phyloP scores from a whole-genome alignment of 164 flowering plant species.

The Paratinospora sagittata region DNA sequence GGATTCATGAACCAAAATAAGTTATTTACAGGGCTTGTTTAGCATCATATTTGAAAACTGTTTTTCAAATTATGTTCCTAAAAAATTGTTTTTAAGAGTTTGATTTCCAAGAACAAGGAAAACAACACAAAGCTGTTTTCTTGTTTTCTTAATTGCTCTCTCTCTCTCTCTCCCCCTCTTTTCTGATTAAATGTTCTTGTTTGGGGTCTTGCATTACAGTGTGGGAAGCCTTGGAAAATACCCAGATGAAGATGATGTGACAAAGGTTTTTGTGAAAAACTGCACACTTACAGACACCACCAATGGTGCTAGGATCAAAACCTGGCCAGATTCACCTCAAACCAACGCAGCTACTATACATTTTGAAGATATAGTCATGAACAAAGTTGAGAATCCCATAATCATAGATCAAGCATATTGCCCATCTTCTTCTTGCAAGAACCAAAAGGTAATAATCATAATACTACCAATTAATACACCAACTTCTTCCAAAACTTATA shows the following conservation, averaged over 20 bases:
- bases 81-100: too few species aligned
- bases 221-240: constrained; percentile 55
- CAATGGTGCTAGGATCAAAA: constrained; percentile 50
- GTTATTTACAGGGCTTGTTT: too few species aligned
- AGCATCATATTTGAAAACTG: too few species aligned
- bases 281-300: constrained; percentile 33
- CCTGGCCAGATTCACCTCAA: constrained; percentile 30
- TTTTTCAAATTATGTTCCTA: too few species aligned
- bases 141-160: too few species aligned
- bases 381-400: constrained; percentile 36
- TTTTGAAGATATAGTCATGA: constrained; percentile 38
- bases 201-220: constrained; percentile 10
- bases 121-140: too few species aligned
- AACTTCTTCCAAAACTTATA: not conserved
- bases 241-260: constrained; percentile 26
- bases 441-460: not conserved
- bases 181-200: too few species aligned
- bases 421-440: constrained; percentile 32
- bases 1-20: too few species aligned
- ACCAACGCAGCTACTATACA: constrained; percentile 24
- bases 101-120: too few species aligned
- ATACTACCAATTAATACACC: not conserved
- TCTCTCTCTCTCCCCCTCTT: too few species aligned
- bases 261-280: constrained; percentile 24
- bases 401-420: constrained; percentile 57